Evolutionary conservation across 495 filamentous ascomycete species (phyloP).

Genomic region (Xeromyces bisporus): DNA sequence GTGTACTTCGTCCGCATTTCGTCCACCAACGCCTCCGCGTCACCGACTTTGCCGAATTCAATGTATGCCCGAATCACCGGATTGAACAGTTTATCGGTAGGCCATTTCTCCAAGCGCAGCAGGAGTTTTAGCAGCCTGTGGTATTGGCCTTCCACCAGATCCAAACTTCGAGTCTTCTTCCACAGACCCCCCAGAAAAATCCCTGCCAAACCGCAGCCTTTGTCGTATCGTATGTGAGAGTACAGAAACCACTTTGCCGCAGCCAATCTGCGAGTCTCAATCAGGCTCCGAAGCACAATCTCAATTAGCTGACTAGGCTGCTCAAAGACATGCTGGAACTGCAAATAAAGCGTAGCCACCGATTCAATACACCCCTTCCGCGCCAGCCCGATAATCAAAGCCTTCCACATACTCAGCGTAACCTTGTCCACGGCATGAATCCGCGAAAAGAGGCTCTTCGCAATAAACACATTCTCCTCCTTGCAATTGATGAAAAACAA

Average conservation of each 20-base stretch:
- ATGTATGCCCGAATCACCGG: slow-evolving; percentile 25
- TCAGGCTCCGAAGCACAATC: slow-evolving; percentile 21
- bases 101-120: slow-evolving; percentile 10
- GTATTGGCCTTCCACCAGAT: slow-evolving; percentile 21
- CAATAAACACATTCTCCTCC: slow-evolving; percentile 23
- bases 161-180: slow-evolving; percentile 26
- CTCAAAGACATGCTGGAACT: slow-evolving; percentile 11
- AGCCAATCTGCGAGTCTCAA: slow-evolving; percentile 24
- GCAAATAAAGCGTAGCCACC: slow-evolving; percentile 17
- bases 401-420: slow-evolving; percentile 21
- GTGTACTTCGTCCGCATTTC: slow-evolving; percentile 18
- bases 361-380: slow-evolving; percentile 26
- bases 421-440: slow-evolving; percentile 19
- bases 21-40: slow-evolving; percentile 20
- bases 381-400: slow-evolving; percentile 23
- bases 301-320: slow-evolving; percentile 20
- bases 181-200: slow-evolving; percentile 26
- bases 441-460: slow-evolving; percentile 21
- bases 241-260: slow-evolving; percentile 22
- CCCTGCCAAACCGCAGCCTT: slow-evolving; percentile 20
- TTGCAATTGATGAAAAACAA: slow-evolving; percentile 23
- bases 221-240: slow-evolving; percentile 15
- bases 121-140: slow-evolving; percentile 14
- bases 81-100: slow-evolving; percentile 27
- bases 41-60: slow-evolving; percentile 18